These are phyloP conservation scores for Luffa acutangula DNA, from an alignment of 306 rosid species.

Conservation along the genomic window DNA sequence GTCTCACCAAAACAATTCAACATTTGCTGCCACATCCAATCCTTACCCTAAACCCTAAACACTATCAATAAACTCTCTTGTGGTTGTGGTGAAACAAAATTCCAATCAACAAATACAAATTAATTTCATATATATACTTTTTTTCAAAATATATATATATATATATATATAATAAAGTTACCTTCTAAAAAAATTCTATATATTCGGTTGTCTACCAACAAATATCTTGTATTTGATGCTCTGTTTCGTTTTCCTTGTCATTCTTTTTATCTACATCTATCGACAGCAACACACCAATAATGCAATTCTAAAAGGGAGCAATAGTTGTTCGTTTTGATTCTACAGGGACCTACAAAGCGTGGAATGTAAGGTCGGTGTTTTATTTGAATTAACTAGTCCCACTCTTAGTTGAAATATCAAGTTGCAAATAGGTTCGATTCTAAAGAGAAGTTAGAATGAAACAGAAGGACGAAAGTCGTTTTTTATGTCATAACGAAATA, in stretches of 20 bases:
- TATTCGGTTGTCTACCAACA: not conserved
- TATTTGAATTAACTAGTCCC: not conserved
- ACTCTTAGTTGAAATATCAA: not conserved
- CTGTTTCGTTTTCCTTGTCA: not conserved
- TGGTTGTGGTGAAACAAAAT: not conserved
- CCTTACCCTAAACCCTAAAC: not conserved
- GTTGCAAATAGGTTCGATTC: not conserved
- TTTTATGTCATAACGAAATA: not conserved
- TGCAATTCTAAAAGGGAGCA: not conserved
- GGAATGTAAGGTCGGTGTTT: not conserved
- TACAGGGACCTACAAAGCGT: not conserved
- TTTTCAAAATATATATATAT: too few relatives aligned
- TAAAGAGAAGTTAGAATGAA: not conserved
- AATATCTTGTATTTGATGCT: not conserved
- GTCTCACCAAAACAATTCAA: slow-evolving; percentile 2
- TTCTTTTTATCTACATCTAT: not conserved
- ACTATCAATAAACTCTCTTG: not conserved
- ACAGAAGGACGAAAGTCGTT: not conserved
- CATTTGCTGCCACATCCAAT: not conserved
- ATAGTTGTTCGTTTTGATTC: not conserved
- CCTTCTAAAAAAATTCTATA: not conserved
- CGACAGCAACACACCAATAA: not conserved
- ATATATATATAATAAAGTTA: too few relatives aligned
- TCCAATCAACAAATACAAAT: not conserved
- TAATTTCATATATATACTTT: not conserved